Evolutionary conservation across 2,329 filamentous ascomycete genomes (phyloP).

Genomic region (Teratosphaeria viscida): DNA sequence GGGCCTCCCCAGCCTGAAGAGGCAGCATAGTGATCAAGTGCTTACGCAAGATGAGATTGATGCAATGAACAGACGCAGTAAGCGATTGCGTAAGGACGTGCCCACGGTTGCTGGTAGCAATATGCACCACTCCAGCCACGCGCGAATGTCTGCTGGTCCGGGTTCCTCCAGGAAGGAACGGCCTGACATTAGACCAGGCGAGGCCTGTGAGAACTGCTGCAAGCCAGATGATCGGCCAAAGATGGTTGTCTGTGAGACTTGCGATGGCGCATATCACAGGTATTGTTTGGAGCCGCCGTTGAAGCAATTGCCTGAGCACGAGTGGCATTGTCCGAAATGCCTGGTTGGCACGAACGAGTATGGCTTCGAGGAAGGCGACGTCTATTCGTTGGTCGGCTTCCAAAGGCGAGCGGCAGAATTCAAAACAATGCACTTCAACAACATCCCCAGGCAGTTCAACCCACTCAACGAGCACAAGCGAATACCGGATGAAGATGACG

Average conservation of each 20-base stretch:
- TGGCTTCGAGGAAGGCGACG: slow-evolving; percentile 89
- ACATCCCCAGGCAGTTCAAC: slow-evolving; percentile 49
- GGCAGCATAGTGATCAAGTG: slow-evolving; percentile 46
- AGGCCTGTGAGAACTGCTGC: slow-evolving; percentile 75
- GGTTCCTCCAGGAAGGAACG: slow-evolving; percentile 47
- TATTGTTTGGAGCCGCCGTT: slow-evolving; percentile 81
- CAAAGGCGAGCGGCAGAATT: slow-evolving; percentile 93
- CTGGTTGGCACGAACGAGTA: slow-evolving; percentile 94
- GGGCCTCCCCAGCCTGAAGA: slow-evolving; percentile 48
- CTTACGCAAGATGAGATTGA: slow-evolving; percentile 32
- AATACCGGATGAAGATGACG: slow-evolving; percentile 84
- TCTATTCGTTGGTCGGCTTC: slow-evolving; percentile 92
- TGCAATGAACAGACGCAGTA: slow-evolving; percentile 60
- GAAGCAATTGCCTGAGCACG: slow-evolving; percentile 66
- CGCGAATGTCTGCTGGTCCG: slow-evolving; percentile 68
- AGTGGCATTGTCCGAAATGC: slow-evolving; percentile 95
- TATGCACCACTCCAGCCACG: slow-evolving; percentile 61
- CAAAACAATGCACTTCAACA: slow-evolving; percentile 87
- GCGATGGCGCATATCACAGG: slow-evolving; percentile 79
- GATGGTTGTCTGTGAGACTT: slow-evolving; percentile 79
- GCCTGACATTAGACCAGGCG: slow-evolving; percentile 46
- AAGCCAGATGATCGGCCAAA: slow-evolving; percentile 62
- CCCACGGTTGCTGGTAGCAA: slow-evolving; percentile 92
- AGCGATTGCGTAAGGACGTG: slow-evolving; percentile 73
- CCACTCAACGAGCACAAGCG: slow-evolving; percentile 69